Conservation (phyloP, 2,329 filamentous ascomycete species). For the Graphilbum fragrans region DNA sequence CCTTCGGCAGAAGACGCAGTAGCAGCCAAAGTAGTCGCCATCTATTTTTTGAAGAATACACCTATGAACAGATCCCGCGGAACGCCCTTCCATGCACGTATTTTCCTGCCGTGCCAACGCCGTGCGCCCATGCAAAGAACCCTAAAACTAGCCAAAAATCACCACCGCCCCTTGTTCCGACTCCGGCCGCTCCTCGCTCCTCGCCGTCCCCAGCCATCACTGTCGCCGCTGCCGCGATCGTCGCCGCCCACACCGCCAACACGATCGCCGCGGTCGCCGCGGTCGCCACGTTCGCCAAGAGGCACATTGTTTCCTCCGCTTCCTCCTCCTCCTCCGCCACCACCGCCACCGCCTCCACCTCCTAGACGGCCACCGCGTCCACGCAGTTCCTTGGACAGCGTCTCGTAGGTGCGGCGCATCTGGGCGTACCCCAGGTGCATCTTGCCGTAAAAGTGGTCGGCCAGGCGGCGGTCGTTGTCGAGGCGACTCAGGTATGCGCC, state of each 20-base stretch:
- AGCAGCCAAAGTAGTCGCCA: no score
- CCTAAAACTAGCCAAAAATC: slow-evolving; percentile 2
- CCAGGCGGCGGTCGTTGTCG: slow-evolving; percentile 86
- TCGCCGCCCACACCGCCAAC: slow-evolving; percentile 33
- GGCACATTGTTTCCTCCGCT: no score
- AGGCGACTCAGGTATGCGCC: slow-evolving; percentile 85
- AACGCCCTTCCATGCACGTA: no score
- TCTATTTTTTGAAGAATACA: no score
- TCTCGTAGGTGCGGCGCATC: slow-evolving; percentile 88
- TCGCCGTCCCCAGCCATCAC: slow-evolving; percentile 27
- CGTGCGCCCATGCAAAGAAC: not conserved
- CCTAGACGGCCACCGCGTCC: slow-evolving; percentile 24
- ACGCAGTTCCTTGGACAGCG: slow-evolving; percentile 78
- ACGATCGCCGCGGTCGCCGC: slow-evolving; percentile 25
- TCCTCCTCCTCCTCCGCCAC: slow-evolving; percentile 32
- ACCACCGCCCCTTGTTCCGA: slow-evolving; percentile 38
- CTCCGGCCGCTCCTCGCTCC: slow-evolving; percentile 41
- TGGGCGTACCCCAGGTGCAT: slow-evolving; percentile 98
- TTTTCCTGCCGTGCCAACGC: not conserved
- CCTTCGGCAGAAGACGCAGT: no score
- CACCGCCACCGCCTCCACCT: slow-evolving; percentile 31
- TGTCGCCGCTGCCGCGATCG: slow-evolving; percentile 29
- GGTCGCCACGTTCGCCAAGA: slow-evolving; percentile 19
- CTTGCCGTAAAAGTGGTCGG: slow-evolving; percentile 98
- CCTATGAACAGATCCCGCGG: no score